Conservation (phyloP, 306 rosid species). For the Dalbergia cochinchinensis region DNA sequence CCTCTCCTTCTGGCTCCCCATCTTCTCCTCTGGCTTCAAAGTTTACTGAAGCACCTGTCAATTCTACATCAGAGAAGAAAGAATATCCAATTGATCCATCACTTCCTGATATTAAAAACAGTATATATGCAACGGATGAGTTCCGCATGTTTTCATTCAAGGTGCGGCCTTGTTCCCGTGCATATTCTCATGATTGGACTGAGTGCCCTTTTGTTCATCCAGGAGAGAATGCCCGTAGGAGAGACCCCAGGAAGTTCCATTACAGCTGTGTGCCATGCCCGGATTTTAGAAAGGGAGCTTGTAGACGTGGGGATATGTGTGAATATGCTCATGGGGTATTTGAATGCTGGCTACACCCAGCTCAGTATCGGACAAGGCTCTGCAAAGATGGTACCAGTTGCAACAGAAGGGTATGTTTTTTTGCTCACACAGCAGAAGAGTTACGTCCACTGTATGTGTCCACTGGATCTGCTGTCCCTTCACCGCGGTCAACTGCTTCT, state of each 20-base stretch:
- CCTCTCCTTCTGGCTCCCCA: conserved; percentile 55
- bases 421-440: conserved; percentile 82
- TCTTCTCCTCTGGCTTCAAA: conserved; percentile 62
- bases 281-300: conserved; percentile 88
- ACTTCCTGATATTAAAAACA: conserved; percentile 91
- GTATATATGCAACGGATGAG: conserved; percentile 89
- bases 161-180: conserved; percentile 95
- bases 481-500: conserved; percentile 75
- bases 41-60: conserved; percentile 55
- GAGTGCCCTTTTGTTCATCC: conserved; percentile 98
- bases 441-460: conserved; percentile 85
- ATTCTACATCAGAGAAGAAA: conserved; percentile 66
- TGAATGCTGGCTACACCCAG: conserved; percentile 97
- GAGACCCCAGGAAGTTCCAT: conserved; percentile 92
- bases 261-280: conserved; percentile 98
- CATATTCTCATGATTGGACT: conserved; percentile 96
- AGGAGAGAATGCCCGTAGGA: conserved; percentile 93
- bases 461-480: conserved; percentile 87
- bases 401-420: conserved; percentile 84
- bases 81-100: conserved; percentile 93
- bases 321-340: conserved; percentile 97
- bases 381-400: conserved; percentile 91
- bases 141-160: conserved; percentile 93
- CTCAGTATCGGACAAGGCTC: conserved; percentile 90
- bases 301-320: conserved; percentile 93